Percentiles rank a stretch among this genome's conserved stretches.
Evolutionary conservation across 371 early-diverging fungal species (phyloP).

Genomic region (Syncephalastrum racemosum): DNA sequence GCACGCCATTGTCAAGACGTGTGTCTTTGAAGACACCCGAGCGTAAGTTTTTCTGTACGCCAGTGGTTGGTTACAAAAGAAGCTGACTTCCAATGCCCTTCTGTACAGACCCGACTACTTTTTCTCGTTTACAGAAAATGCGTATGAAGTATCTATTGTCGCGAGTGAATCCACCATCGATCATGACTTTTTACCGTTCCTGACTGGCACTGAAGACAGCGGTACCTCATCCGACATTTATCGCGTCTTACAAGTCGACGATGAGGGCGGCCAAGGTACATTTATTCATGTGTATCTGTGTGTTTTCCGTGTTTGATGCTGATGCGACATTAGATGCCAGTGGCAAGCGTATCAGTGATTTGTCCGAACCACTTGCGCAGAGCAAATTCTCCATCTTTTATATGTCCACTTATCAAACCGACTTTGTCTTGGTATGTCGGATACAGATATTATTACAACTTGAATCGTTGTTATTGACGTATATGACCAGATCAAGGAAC

Average conservation of each 20-base stretch:
- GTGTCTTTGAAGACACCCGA: constrained; percentile 50
- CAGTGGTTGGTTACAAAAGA: neutral
- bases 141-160: constrained; percentile 71
- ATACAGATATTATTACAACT: constrained; percentile 5
- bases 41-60: constrained; percentile 21
- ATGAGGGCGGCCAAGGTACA: constrained; percentile 64
- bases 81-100: constrained; percentile 2
- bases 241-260: constrained; percentile 72
- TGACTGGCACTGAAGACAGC: constrained; percentile 36
- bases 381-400: constrained; percentile 69
- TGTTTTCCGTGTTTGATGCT: neutral
- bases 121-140: constrained; percentile 75
- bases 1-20: constrained; percentile 66
- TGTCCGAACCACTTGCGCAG: constrained; percentile 67
- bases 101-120: constrained; percentile 55
- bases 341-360: constrained; percentile 71
- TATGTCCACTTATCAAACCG: constrained; percentile 76
- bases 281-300: neutral
- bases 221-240: constrained; percentile 57
- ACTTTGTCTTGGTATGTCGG: constrained; percentile 63
- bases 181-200: constrained; percentile 47
- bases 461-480: neutral
- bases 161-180: constrained; percentile 59
- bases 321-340: constrained; percentile 52
- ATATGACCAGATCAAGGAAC: constrained; percentile 58